Evolutionary conservation across 2,329 filamentous ascomycete genomes (phyloP), one percentile per base, ranked within the genome.

Genomic region (Pyrenophora graminea): DNA sequence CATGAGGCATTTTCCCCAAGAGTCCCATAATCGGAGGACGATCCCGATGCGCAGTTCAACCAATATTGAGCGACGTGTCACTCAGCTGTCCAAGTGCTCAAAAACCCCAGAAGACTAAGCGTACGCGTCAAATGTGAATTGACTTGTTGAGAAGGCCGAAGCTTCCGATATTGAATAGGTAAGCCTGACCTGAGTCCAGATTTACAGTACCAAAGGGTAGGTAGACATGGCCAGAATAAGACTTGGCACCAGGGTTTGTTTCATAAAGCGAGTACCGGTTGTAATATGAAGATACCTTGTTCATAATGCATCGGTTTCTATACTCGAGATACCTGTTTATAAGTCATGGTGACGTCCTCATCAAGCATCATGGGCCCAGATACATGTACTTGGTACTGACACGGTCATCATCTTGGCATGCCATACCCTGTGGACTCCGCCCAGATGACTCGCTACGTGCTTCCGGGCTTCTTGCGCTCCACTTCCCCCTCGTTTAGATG

Each of bases 11-110:
- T 75, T 61, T 78, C 79, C 53, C 46, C 51, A 9, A 54, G 70
- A 12, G 82, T 60, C 2, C 80, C 81, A 53, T 85, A 76, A 36
- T 77, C 79, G n/a, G 76, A 76, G 9, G 53, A 57, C 3, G 44
- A 47, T 13, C 60, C 60, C 7, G 58, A 58, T 10, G 60, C 60
- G 12, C 62, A 62, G 27, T 66, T 67, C 61, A 86, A 75, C 78
- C 82, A 86, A 84, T 79, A 0, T 79, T 78, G 12, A 85, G 67
- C 1, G 82, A 82, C 4, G 82, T 81, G 48, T 77, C 65, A 25
- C 69, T 59, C 3, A 76, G 79, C 53, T 80, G 72, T 43, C 77
- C 76, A 19, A 80, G 73, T n/a, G 79, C 74, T 59, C 79, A 55
- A 82, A 82, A 67, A 81, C 76, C 73, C 73, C 58, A 69, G 76